Conservation (phyloP, 23 red algal species). For the Pyropia yezoensis region DNA sequence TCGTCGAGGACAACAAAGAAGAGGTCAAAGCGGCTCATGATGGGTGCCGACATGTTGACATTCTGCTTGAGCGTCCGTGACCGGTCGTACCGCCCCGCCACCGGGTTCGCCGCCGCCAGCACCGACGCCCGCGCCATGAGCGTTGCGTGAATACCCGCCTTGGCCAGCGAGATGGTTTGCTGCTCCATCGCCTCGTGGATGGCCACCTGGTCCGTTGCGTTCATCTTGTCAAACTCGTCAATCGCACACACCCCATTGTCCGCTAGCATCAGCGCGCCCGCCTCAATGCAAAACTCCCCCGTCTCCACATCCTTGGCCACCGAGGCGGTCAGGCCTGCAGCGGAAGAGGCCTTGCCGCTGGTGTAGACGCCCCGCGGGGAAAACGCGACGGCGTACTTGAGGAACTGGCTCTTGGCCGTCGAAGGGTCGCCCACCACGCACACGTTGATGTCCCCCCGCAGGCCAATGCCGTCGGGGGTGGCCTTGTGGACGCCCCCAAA, state of each 20-base stretch:
- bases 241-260: constrained; percentile 98
- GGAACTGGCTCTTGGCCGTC: constrained; percentile 94
- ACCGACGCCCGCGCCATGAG: constrained; percentile 94
- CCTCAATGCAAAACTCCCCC: constrained; percentile 97
- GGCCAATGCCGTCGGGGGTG: constrained; percentile 76
- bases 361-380: constrained; percentile 89
- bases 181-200: constrained; percentile 99
- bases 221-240: constrained; percentile 99
- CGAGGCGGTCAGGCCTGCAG: constrained; percentile 91
- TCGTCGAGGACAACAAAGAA: constrained; percentile 99
- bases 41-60: constrained; percentile 86
- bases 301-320: constrained; percentile 95
- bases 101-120: constrained; percentile 93
- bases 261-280: constrained; percentile 98
- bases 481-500: constrained; percentile 98
- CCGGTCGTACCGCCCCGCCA: constrained; percentile 89
- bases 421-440: constrained; percentile 97
- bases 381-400: constrained; percentile 91
- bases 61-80: constrained; percentile 84
- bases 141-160: constrained; percentile 98
- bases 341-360: constrained; percentile 94
- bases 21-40: constrained; percentile 99
- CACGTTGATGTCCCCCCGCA: constrained; percentile 95
- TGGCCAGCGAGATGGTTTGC: constrained; percentile 98
- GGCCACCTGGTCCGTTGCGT: constrained; percentile 91